Percentiles rank a stretch among this genome's conserved stretches.
Conservation (phyloP, 192 early-diverging fungal genomes). For the Entomortierella beljakovae region DNA sequence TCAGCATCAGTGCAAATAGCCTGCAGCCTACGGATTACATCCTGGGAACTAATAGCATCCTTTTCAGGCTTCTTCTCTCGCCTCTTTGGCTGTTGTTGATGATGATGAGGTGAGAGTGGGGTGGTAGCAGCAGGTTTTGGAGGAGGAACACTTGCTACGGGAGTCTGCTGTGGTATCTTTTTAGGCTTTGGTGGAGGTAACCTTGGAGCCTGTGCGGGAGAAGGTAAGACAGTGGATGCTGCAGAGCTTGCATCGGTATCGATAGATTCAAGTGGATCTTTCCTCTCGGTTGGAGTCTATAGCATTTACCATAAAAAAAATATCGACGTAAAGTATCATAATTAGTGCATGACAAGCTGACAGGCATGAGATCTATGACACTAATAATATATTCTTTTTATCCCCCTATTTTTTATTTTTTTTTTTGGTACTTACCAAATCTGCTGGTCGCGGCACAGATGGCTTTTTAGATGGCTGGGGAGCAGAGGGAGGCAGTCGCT, state of each 20-base stretch:
- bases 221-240: slow-evolving; percentile 8
- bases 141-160: slow-evolving; percentile 11
- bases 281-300: slow-evolving; percentile 27
- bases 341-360: background rate
- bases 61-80: slow-evolving; percentile 66
- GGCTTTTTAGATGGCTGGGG: slow-evolving; percentile 27
- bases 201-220: slow-evolving; percentile 23
- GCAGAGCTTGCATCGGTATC: slow-evolving; percentile 27
- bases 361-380: background rate
- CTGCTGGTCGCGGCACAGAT: slow-evolving; percentile 21
- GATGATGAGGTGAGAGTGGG: slow-evolving; percentile 37
- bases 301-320: background rate
- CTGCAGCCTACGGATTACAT: slow-evolving; percentile 86
- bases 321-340: background rate
- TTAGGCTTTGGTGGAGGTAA: slow-evolving; percentile 43
- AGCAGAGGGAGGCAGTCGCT: slow-evolving; percentile 9
- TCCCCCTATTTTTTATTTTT: slow-evolving; percentile 11
- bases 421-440: slow-evolving; percentile 27
- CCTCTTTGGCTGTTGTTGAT: slow-evolving; percentile 59
- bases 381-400: background rate
- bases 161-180: slow-evolving; percentile 23
- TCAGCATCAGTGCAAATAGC: slow-evolving; percentile 89
- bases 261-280: slow-evolving; percentile 36
- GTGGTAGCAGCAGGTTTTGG: slow-evolving; percentile 45
- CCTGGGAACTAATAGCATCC: slow-evolving; percentile 62